Conservation (phyloP, 345 rosid genomes). For the Microthlaspi erraticum region DNA sequence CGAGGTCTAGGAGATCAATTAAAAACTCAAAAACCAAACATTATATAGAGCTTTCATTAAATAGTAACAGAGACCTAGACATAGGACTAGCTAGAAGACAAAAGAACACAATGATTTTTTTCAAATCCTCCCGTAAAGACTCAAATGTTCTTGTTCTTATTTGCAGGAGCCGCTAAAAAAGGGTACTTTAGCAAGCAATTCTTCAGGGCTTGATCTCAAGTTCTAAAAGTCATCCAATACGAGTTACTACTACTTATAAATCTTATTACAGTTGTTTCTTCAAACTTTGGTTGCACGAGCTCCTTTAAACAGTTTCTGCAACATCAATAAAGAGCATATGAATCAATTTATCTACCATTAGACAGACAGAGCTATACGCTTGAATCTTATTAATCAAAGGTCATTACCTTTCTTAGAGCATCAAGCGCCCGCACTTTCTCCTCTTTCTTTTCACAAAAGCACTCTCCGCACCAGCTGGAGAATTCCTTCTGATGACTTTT, state of each 20-base stretch:
- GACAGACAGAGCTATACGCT: constrained; percentile 14
- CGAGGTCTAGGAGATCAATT: too few species aligned
- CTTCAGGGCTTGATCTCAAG: constrained; percentile 28
- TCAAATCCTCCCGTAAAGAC: too few species aligned
- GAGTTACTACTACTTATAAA: not conserved
- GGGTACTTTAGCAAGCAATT: not conserved
- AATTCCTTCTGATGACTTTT: constrained; percentile 80
- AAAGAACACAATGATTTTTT: too few species aligned
- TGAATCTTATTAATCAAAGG: not conserved
- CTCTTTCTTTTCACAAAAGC: constrained; percentile 70
- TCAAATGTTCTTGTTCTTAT: too few species aligned
- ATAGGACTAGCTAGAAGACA: too few species aligned
- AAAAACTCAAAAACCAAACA: too few species aligned
- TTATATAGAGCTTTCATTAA: too few species aligned
- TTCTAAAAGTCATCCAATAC: constrained; percentile 31
- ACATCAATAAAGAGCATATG: constrained; percentile 9
- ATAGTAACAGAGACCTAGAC: too few species aligned
- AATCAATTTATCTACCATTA: not conserved
- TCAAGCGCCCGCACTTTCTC: constrained; percentile 59
- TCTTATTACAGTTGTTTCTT: constrained; percentile 22
- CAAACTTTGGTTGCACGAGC: constrained; percentile 44
- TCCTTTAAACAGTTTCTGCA: constrained; percentile 53
- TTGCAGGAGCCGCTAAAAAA: too few species aligned
- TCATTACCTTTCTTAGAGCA: constrained; percentile 68
- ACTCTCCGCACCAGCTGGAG: constrained; percentile 94